These are phyloP conservation scores for Niebla homalea DNA, from an alignment of 495 filamentous ascomycete species.

Conservation along the genomic window DNA sequence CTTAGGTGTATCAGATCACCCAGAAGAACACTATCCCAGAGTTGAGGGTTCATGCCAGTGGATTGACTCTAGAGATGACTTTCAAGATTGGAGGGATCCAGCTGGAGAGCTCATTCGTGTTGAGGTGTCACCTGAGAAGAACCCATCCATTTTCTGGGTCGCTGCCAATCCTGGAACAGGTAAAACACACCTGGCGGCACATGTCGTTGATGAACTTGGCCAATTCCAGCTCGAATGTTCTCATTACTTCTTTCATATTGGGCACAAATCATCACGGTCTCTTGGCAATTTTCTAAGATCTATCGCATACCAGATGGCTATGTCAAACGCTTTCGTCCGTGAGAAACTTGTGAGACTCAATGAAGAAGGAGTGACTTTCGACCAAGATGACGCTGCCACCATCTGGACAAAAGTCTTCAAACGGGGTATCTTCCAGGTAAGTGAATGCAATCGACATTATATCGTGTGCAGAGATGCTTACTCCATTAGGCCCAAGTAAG, in stretches of 20 bases:
- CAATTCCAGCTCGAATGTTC: conserved; percentile 17
- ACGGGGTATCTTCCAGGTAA: conserved; percentile 16
- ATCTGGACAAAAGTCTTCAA: conserved; percentile 29
- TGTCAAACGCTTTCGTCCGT: conserved; percentile 8
- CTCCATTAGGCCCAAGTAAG: neutral
- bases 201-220: conserved; percentile 17
- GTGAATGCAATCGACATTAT: too few relatives aligned
- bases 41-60: neutral
- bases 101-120: neutral
- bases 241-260: conserved; percentile 27
- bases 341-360: neutral
- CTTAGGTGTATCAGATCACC: too few relatives aligned
- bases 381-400: conserved; percentile 15
- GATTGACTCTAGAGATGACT: neutral
- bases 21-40: neutral
- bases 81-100: neutral
- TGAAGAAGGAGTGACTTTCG: conserved; percentile 15
- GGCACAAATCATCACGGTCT: conserved; percentile 11
- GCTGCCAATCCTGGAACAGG: conserved; percentile 21
- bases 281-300: conserved; percentile 22
- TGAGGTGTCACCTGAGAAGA: too few relatives aligned
- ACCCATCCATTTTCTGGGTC: conserved; percentile 19
- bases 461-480: too few relatives aligned
- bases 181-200: conserved; percentile 23
- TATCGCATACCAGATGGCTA: conserved; percentile 30